These are phyloP conservation scores for Conticribra guillardii DNA, from an alignment of 108 stramenopile species.

Conservation along the genomic window DNA sequence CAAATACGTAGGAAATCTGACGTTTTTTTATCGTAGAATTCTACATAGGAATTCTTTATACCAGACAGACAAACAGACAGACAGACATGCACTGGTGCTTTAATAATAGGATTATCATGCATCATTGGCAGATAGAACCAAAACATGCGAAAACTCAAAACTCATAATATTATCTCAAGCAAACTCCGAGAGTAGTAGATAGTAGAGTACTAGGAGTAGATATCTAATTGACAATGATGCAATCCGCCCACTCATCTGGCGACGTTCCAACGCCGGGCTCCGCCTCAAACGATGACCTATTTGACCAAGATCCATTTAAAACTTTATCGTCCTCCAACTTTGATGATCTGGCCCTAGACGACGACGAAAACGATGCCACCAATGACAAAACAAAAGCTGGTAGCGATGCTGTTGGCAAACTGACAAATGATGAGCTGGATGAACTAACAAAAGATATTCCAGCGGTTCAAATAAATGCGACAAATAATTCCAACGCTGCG, in stretches of 20 bases:
- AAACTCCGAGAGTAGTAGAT: too few relatives aligned
- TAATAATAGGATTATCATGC: too few relatives aligned
- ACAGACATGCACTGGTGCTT: too few relatives aligned
- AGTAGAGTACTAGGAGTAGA: background rate
- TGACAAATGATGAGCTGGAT: background rate
- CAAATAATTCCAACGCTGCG: background rate
- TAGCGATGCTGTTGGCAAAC: background rate
- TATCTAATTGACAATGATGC: conserved; percentile 11
- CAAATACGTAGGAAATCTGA: too few relatives aligned
- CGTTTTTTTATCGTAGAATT: too few relatives aligned
- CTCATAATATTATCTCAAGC: too few relatives aligned
- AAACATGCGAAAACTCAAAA: too few relatives aligned
- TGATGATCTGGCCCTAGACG: background rate
- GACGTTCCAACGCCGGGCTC: background rate
- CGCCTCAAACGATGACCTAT: background rate
- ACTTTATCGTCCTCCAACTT: background rate
- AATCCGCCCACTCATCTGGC: conserved; percentile 12
- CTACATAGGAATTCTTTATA: too few relatives aligned
- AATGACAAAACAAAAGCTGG: background rate
- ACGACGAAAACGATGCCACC: background rate
- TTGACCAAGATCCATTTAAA: conserved; percentile 1
- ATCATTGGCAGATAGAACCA: too few relatives aligned
- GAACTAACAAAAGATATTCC: background rate
- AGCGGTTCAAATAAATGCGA: too few relatives aligned
- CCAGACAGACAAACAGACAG: too few relatives aligned